A percentile compares a stretch with the other conserved stretches of the same genome.
Evolutionary conservation across 345 rosid genomes (phyloP).

Genomic region (Clausena lansium): DNA sequence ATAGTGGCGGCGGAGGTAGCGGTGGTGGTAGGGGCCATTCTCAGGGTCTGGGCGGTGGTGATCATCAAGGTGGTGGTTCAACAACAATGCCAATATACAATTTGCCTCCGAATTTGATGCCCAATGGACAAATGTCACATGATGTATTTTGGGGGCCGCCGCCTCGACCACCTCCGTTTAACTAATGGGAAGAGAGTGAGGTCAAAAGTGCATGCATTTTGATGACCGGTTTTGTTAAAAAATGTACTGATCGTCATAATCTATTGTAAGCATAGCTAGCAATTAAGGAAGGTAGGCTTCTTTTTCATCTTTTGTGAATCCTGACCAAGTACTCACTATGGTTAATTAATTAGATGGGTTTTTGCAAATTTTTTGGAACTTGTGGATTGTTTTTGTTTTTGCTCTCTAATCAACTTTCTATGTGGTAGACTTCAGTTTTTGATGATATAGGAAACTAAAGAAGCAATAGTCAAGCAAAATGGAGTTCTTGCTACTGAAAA

Average conservation of each 20-base stretch:
- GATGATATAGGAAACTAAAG: constrained; percentile 21
- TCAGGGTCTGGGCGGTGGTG: constrained; percentile 26
- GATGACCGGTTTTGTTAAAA: constrained; percentile 24
- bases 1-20: constrained; percentile 16
- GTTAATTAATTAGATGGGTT: background rate
- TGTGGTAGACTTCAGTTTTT: constrained; percentile 16
- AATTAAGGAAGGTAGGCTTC: constrained; percentile 20
- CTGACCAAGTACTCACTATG: constrained; percentile 2
- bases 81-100: constrained; percentile 44
- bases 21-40: constrained; percentile 31
- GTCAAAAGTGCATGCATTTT: constrained; percentile 1
- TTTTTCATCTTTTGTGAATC: constrained; percentile 19
- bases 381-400: background rate
- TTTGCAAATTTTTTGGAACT: constrained; percentile 16
- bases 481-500: constrained; percentile 11
- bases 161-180: constrained; percentile 62
- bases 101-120: constrained; percentile 62
- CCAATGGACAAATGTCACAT: constrained; percentile 67
- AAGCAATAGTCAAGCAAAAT: background rate
- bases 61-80: constrained; percentile 41
- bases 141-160: constrained; percentile 81
- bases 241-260: constrained; percentile 9
- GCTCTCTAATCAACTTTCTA: constrained; percentile 5
- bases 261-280: constrained; percentile 22
- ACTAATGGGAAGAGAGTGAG: constrained; percentile 14